Evolutionary conservation across 495 filamentous ascomycete species (phyloP), one percentile per base, ranked within the genome.

Genomic region (Friedmanniomyces endolithicus): DNA sequence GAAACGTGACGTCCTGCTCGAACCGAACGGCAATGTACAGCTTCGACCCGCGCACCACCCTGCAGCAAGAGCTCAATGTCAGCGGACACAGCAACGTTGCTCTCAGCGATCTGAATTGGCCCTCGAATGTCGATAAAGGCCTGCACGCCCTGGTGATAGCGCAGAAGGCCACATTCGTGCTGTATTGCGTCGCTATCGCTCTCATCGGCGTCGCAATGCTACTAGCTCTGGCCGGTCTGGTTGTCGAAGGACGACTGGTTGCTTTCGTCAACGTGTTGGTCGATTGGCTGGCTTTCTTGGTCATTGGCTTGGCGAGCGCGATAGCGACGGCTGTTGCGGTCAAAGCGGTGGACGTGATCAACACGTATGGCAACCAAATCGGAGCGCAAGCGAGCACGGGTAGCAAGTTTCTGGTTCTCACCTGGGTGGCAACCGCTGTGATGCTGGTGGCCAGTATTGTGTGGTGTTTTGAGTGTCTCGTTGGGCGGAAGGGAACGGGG

Each of bases 161-260:
- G 2, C 24, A 33, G 39, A 74, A 77, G 23, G 78, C 77, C 0
- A 73, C 79, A 57, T 82, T 82, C 52, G 71, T 86, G 31, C 67
- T 89, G 50, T 87, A 86, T 63, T 76, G 74, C 56, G 71, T 88
- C 9, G 81, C 75, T 1, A 74, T 80, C 34, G 79, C 69, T 4
- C 69, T 82, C 16, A 71, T 78, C 20, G 81, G 78, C 11, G 58
- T 83, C 9, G 69, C 74, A 6, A 66, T 87, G 39, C 40, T 88
- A 2, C 61, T 68, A 1, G 71, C 76, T 17, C 48, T 78, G 37
- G 50, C 70, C 12, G 70, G 66, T 8, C 25, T 78, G 44, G 56
- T 79, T 17, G 57, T 64, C 12, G 59, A 67, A 0, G 68, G 71
- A 1, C 66, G 71, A 17, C 23, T 70, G 34, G 46, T 68, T 29